Percentiles rank a stretch among this genome's conserved stretches.
Evolutionary conservation across 345 rosid genomes (phyloP).

Genomic region (Eucalyptus curtisii): DNA sequence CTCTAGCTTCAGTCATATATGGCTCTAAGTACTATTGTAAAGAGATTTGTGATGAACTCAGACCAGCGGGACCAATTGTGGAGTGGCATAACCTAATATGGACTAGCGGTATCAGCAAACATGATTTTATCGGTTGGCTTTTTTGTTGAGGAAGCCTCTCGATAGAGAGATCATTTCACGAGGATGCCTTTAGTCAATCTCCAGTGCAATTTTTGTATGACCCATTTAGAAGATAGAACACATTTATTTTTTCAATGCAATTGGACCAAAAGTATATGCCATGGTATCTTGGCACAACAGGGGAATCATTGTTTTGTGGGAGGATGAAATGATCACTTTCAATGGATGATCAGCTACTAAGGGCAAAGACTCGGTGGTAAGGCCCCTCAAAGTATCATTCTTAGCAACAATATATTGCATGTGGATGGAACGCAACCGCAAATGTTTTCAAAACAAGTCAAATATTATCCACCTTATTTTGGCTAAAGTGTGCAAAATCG

Average conservation of each 20-base stretch:
- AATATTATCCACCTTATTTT: no score
- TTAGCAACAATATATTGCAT: neutral
- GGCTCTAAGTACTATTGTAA: neutral
- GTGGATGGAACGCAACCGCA: accelerated
- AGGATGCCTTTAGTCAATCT: neutral
- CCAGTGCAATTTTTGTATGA: neutral
- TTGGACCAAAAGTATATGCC: neutral
- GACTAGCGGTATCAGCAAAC: accelerated
- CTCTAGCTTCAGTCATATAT: neutral
- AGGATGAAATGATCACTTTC: neutral
- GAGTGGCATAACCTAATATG: neutral
- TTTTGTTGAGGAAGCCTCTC: neutral
- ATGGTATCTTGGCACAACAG: neutral
- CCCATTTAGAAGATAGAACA: neutral
- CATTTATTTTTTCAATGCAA: neutral
- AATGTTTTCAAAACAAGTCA: neutral
- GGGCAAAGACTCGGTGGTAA: neutral
- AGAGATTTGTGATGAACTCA: neutral
- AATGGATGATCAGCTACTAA: neutral
- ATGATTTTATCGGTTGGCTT: neutral
- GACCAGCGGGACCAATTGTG: neutral
- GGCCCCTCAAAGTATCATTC: neutral
- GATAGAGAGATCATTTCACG: accelerated
- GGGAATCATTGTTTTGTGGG: neutral
- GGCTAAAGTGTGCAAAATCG: neutral